Base-by-base conservation (phyloP, 1,139 yeast genomes). In the Candida sojae region DNA sequence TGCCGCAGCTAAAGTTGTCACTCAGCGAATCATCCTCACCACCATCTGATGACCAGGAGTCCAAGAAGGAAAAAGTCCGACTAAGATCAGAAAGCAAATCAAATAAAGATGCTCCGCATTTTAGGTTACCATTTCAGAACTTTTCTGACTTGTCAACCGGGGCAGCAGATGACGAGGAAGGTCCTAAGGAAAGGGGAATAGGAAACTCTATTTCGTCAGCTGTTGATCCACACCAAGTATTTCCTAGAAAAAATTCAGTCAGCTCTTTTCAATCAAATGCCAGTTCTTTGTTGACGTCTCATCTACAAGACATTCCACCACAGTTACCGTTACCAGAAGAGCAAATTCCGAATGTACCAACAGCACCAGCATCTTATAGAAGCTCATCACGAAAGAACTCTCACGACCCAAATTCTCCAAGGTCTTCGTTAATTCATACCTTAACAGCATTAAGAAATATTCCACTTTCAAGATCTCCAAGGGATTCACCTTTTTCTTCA, bases 61-160 rank as follows among this genome's bases (percentile, higher is more conserved):
- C 47, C 12, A 49, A 44, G 25, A 39, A 40, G 17, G 59, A 54
- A 13, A 53, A 52, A 38, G 29, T 54, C 7, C 21, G 39, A 12
- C 13, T 38, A 8, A 43, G 34, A 7, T 23, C 26, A 10, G 35
- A 32, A 10, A 52, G 58, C 2, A 57, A 60, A 32, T 43, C 57
- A 4, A 60, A 60, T 6, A 70, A 70, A 46, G 80, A 73, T 12
- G 67, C 69, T 2, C 80, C 79, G 1, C 75, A 70, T 43, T 84
- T 84, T 59, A 71, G 90, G 58, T 70, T 82, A n/a, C 90, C 90
- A 0, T 84, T 84, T 57, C 86, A 82, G 55, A 84, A 82, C 26
- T 62, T 57, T 11, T 29, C 48, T 10, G 49, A 46, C 17, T 45
- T 49, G 2, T 31, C 26, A 21, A 43, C 39, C 10, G 43, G 43